phyloP scores from a whole-genome alignment of 805 yeast species.

The Metschnikowia cubensis region DNA sequence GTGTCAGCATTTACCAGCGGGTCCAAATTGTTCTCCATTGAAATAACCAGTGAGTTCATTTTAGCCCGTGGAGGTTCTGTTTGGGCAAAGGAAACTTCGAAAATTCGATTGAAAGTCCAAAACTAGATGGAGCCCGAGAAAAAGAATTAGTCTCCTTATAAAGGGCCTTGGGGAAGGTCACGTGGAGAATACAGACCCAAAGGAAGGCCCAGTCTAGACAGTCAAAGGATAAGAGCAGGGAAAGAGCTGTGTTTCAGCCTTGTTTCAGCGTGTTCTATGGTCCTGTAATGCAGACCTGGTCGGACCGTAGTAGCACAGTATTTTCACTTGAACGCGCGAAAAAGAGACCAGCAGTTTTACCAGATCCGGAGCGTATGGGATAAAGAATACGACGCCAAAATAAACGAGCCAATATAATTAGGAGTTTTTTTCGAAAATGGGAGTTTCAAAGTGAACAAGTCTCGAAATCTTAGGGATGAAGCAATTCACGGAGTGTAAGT shows the following conservation, averaged over 20 bases:
- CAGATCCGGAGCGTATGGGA: neutral
- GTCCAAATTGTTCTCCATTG: neutral
- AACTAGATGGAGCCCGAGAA: too few species aligned
- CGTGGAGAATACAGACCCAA: neutral
- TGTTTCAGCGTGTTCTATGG: neutral
- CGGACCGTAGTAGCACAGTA: neutral
- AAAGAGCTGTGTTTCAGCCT: neutral
- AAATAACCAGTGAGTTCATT: neutral
- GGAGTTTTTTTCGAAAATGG: too few species aligned
- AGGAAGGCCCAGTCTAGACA: neutral
- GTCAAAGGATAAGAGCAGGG: neutral
- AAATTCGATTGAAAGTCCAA: too few species aligned
- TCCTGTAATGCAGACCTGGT: conserved; percentile 1
- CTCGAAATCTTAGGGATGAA: too few species aligned
- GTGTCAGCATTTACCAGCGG: neutral
- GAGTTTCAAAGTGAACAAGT: too few species aligned
- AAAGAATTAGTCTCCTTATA: too few species aligned
- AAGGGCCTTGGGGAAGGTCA: neutral
- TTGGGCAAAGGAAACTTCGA: too few species aligned
- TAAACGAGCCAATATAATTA: too few species aligned
- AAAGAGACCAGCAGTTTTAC: neutral
- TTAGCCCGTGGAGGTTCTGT: too few species aligned
- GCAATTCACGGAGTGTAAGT: too few species aligned
- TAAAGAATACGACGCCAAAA: too few species aligned
- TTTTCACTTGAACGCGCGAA: conserved; percentile 4